Evolutionary conservation across 202 grass and related monocot species (phyloP), one percentile per base, ranked within the genome.

Genomic region (Zizania palustris): DNA sequence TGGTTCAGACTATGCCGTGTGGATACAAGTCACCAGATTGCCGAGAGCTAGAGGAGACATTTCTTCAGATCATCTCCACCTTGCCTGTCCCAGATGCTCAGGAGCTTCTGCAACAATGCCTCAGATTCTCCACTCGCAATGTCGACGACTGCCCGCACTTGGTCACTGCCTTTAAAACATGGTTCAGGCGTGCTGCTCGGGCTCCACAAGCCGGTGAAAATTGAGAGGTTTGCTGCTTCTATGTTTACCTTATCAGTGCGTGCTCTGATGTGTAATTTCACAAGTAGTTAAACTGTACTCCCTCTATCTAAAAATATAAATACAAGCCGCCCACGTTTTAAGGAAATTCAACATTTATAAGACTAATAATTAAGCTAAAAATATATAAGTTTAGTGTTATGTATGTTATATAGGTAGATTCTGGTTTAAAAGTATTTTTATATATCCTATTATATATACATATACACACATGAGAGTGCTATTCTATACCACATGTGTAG

Each of bases 21-120:
- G 91, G 87, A 51, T 83, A 91, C 10, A 93, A 86, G 77, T 83
- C 82, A 20, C 67, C 85, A 11, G 82, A 88, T 45, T 97, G 88
- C 76, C 91, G 85, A 28, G 91, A 98, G 57, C 78, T 98, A 40
- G 95, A 98, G 78, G 89, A 85, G 64, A 71, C 77, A 48, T 98
- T 98, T 84, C 87, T 98, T 48, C 83, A 87, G 73, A 95, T 92
- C 71, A 95, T 95, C 68, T 98, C 91, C 38, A 98, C 95, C 7
- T 59, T 98, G 54, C 85, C 82, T 1, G 76, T 95, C 16, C 42
- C 72, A 20, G 83, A 89, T 45, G 89, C 95, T 35, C 89, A 92
- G 73, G 89, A 88, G 44, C 51, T 98, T 66, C 83, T 95, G 44
- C 91, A 90, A 53, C 91, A 89, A 3, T 95, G 91, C 63, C 85